A percentile compares a stretch with the other conserved stretches of the same genome.
Evolutionary conservation across 345 rosid species (phyloP).

Genomic region (Dipteronia sinensis): DNA sequence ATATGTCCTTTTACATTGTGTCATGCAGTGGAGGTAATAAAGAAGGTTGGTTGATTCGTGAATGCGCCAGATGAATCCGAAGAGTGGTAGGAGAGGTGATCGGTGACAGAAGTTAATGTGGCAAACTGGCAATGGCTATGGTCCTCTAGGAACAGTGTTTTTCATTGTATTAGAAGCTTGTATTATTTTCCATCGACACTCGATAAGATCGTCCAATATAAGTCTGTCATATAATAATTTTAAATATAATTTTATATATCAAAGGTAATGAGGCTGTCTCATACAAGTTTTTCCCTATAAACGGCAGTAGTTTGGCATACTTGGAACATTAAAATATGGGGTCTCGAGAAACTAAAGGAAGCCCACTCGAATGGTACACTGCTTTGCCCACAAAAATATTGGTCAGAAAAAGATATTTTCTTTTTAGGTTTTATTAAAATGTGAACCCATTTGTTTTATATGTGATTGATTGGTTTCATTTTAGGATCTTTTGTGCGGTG

Average conservation of each 20-base stretch:
- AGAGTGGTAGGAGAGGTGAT: constrained; percentile 14
- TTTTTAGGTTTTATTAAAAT: not conserved
- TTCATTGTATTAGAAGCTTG: not conserved
- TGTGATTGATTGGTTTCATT: no score
- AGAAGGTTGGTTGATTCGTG: constrained; percentile 33
- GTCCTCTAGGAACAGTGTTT: not conserved
- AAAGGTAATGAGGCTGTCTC: no score
- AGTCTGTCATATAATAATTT: no score
- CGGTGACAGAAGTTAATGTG: constrained; percentile 22
- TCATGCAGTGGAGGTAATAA: constrained; percentile 23
- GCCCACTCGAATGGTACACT: not conserved
- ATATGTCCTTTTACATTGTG: constrained; percentile 1
- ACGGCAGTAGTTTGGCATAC: no score
- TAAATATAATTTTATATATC: no score
- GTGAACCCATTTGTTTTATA: not conserved
- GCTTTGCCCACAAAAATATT: not conserved
- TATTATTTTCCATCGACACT: no score
- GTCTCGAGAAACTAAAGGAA: no score
- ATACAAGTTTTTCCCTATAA: no score
- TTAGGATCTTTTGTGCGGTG: not conserved
- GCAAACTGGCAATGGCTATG: no score
- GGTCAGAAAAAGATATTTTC: not conserved
- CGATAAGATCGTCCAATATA: no score
- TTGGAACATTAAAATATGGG: not conserved
- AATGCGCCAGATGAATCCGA: not conserved